phyloP scores from a whole-genome alignment of 2,329 filamentous ascomycete genomes.

The Magnaporthiopsis incrustans region DNA sequence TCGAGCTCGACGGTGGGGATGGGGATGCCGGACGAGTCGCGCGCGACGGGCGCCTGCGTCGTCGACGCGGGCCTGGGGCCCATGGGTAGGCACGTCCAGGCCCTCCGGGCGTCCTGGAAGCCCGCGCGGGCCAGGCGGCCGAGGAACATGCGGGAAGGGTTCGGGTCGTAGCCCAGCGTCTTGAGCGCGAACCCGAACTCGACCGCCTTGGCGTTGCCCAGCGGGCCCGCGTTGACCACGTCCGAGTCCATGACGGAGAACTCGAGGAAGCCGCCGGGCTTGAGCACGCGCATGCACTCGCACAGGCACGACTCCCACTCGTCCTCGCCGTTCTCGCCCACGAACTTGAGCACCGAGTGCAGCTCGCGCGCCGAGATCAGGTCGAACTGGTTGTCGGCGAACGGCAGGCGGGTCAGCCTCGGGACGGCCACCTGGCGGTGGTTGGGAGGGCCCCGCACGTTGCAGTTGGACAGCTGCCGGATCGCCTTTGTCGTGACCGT shows the following conservation, averaged over 20 bases:
- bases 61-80: conserved; percentile 41
- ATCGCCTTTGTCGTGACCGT: conserved; percentile 70
- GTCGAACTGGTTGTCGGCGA: conserved; percentile 80
- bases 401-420: conserved; percentile 73
- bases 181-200: conserved; percentile 89
- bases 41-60: conserved; percentile 27
- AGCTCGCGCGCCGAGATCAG: conserved; percentile 84
- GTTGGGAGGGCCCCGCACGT: conserved; percentile 76
- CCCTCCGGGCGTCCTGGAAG: conserved; percentile 73
- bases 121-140: conserved; percentile 64
- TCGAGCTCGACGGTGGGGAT: conserved; percentile 46
- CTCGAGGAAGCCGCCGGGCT: conserved; percentile 87
- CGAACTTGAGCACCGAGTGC: conserved; percentile 73
- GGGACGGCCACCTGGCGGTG: conserved; percentile 77
- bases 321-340: conserved; percentile 59
- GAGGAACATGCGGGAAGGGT: conserved; percentile 75
- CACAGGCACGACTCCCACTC: conserved; percentile 81
- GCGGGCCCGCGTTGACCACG: conserved; percentile 74
- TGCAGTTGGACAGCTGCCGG: conserved; percentile 62
- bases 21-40: conserved; percentile 28
- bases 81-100: conserved; percentile 86
- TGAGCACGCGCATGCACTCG: conserved; percentile 86
- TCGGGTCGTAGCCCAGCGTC: conserved; percentile 82
- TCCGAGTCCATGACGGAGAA: conserved; percentile 87
- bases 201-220: conserved; percentile 73